Evolutionary conservation across 495 filamentous ascomycete species (phyloP).

Genomic region (Daldinia loculata): DNA sequence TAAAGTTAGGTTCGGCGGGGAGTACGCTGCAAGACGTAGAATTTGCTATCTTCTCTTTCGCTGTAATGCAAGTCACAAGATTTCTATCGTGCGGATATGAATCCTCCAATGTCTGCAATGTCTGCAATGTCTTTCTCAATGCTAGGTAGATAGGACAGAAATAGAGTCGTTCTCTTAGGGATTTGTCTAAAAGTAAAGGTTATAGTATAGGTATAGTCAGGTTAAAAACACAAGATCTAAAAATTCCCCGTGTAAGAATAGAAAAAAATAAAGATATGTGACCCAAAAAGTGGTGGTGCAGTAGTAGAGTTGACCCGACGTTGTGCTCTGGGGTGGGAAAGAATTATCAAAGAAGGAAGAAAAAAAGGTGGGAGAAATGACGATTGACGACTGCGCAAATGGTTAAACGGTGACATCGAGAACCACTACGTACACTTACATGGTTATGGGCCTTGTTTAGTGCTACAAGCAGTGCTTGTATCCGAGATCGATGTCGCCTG

Average conservation of each 20-base stretch:
- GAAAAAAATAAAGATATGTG: constrained; percentile 7
- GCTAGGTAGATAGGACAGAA: constrained; percentile 18
- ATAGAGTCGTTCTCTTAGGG: constrained; percentile 28
- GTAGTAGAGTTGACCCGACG: constrained; percentile 11
- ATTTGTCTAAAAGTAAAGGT: constrained; percentile 26
- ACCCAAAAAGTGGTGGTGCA: constrained; percentile 10
- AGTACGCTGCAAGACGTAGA: constrained; percentile 19
- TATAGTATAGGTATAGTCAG: neutral
- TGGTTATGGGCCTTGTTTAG: constrained; percentile 34
- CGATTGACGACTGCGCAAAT: constrained; percentile 35
- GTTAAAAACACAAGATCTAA: constrained; percentile 30
- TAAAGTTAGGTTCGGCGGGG: constrained; percentile 24
- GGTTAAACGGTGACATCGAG: constrained; percentile 36
- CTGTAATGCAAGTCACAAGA: constrained; percentile 37
- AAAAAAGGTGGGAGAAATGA: constrained; percentile 45
- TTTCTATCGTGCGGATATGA: constrained; percentile 35
- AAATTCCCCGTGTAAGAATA: constrained; percentile 16
- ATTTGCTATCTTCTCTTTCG: constrained; percentile 30
- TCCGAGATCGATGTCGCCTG: constrained; percentile 43
- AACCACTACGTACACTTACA: constrained; percentile 37
- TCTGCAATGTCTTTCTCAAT: constrained; percentile 8
- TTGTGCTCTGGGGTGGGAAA: constrained; percentile 24
- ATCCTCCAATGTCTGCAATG: constrained; percentile 14
- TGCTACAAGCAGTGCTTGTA: constrained; percentile 26
- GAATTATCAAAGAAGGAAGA: constrained; percentile 37